These are phyloP conservation scores for Coniophora puteana DNA, from an alignment of 1,284 basidiomycete genomes.

Conservation along the genomic window DNA sequence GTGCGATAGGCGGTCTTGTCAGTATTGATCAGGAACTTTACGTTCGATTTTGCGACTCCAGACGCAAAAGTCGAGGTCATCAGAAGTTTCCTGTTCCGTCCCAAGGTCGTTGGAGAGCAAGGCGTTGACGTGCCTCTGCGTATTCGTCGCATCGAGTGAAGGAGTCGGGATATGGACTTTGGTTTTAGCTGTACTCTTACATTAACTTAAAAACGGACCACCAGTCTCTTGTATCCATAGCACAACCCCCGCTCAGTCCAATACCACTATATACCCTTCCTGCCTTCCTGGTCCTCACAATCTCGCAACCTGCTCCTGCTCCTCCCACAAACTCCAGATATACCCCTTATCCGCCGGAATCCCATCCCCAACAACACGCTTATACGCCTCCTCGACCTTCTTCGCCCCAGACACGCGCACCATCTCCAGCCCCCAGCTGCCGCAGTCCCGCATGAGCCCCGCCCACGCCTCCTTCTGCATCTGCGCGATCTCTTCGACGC, in stretches of 20 bases:
- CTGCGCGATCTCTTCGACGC: constrained; percentile 39
- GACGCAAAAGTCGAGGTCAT: constrained; percentile 7
- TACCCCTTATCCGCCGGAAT: constrained; percentile 51
- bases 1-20: neutral
- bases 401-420: constrained; percentile 42
- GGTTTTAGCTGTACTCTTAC: no score
- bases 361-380: constrained; percentile 36
- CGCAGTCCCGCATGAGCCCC: constrained; percentile 50
- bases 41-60: constrained; percentile 3
- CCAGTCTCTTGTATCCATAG: no score
- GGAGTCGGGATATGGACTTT: no score
- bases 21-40: constrained; percentile 5
- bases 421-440: constrained; percentile 46
- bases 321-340: constrained; percentile 63
- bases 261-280: neutral
- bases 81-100: constrained; percentile 5
- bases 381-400: constrained; percentile 45
- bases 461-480: constrained; percentile 54
- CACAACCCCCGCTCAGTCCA: no score
- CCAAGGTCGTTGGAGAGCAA: constrained; percentile 8
- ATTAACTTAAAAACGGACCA: no score
- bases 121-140: constrained; percentile 6
- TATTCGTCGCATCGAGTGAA: constrained; percentile 2
- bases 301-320: constrained; percentile 3
- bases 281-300: constrained; percentile 2